A percentile compares a stretch with the other conserved stretches of the same genome.
phyloP scores from a whole-genome alignment of 2,329 filamentous ascomycete species.

The Aureobasidium subglaciale region DNA sequence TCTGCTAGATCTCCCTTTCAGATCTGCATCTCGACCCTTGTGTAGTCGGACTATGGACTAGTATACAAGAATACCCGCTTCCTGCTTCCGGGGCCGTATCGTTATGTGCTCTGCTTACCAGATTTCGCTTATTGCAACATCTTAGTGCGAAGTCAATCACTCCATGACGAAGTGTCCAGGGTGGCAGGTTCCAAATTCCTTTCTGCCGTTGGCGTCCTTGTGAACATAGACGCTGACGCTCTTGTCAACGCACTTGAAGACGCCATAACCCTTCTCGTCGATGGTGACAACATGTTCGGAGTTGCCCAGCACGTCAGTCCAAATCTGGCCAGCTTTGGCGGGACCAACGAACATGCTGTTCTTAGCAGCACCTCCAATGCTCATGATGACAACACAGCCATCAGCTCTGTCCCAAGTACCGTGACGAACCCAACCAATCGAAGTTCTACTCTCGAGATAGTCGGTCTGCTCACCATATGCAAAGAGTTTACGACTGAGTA shows the following conservation, averaged over 20 bases:
- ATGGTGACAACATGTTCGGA: constrained; percentile 51
- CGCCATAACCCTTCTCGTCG: constrained; percentile 51
- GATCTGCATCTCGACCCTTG: not conserved
- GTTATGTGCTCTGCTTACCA: not conserved
- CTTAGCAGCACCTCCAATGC: constrained; percentile 41
- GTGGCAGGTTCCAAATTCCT: constrained; percentile 31
- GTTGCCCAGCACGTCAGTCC: constrained; percentile 57
- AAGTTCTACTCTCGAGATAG: constrained; percentile 54
- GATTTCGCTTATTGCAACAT: not conserved
- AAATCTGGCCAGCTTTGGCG: constrained; percentile 44
- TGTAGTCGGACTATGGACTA: not conserved
- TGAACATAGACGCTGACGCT: constrained; percentile 59
- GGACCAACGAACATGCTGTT: constrained; percentile 56
- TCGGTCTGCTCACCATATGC: constrained; percentile 59
- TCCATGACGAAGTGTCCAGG: constrained; percentile 15
- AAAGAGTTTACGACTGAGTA: constrained; percentile 57
- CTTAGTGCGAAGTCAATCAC: not conserved
- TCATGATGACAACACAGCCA: constrained; percentile 30
- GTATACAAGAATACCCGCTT: not conserved
- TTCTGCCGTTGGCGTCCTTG: constrained; percentile 45
- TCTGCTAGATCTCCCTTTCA: not conserved
- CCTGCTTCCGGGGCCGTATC: not conserved
- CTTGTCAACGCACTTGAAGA: constrained; percentile 48
- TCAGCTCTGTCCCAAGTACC: constrained; percentile 41
- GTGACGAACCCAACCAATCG: constrained; percentile 53